Percentiles rank a stretch among this genome's conserved stretches.
These are phyloP conservation scores for Sugiyamaella xylanicola DNA, from an alignment of 1,139 yeast species.

Conservation along the genomic window DNA sequence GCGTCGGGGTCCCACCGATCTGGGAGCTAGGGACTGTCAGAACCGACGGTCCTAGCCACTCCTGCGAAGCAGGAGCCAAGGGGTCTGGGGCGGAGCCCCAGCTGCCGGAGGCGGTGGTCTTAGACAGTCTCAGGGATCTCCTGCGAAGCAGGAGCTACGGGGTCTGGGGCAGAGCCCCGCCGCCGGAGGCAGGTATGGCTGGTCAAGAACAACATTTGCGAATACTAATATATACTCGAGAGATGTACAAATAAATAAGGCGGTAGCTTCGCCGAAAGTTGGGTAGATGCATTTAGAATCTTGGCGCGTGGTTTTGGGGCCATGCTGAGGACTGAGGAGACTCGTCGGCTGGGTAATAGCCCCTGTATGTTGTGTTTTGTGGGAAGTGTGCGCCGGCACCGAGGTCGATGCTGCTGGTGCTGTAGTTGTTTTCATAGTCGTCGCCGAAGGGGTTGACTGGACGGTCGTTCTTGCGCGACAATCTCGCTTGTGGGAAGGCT, in stretches of 20 bases:
- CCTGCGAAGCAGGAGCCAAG: not conserved
- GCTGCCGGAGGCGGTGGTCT: slow-evolving; percentile 1
- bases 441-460: slow-evolving; percentile 22
- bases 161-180: not conserved
- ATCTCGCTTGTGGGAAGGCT: slow-evolving; percentile 32
- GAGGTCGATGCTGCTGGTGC: slow-evolving; percentile 21
- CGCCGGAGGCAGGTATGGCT: slow-evolving; percentile 1
- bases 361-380: slow-evolving; percentile 27
- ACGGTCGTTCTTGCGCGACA: slow-evolving; percentile 26
- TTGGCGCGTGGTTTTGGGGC: slow-evolving; percentile 19
- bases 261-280: not conserved
- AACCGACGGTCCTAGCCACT: too few species aligned
- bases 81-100: not conserved
- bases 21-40: too few species aligned
- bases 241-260: not conserved
- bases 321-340: slow-evolving; percentile 14
- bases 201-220: not conserved
- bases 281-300: slow-evolving; percentile 7
- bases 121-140: too few species aligned
- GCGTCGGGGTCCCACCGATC: too few species aligned
- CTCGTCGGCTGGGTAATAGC: slow-evolving; percentile 28
- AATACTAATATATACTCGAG: not conserved
- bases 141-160: not conserved
- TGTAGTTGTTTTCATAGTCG: slow-evolving; percentile 18
- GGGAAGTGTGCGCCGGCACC: slow-evolving; percentile 20